Evolutionary conservation across 495 filamentous ascomycete genomes (phyloP).

Genomic region (Astrothelium macrocarpum): DNA sequence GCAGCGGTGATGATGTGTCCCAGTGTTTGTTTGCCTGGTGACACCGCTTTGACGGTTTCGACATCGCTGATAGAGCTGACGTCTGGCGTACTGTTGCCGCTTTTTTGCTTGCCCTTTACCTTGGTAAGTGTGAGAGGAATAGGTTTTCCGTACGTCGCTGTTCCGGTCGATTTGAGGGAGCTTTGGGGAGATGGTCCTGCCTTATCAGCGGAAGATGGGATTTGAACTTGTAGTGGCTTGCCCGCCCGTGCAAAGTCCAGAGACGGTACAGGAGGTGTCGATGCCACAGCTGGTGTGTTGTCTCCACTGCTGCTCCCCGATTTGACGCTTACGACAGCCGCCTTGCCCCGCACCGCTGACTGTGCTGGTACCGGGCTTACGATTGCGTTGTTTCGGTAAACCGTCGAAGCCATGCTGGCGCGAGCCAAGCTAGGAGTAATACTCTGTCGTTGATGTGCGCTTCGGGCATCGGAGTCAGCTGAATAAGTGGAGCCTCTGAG

Average conservation of each 20-base stretch:
- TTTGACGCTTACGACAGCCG: constrained; percentile 83
- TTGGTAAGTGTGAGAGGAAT: constrained; percentile 24
- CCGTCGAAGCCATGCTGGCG: constrained; percentile 80
- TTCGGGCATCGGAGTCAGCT: constrained; percentile 52
- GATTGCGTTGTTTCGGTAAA: constrained; percentile 80
- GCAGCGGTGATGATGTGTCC: constrained; percentile 17
- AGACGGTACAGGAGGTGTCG: constrained; percentile 22
- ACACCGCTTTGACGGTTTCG: constrained; percentile 14
- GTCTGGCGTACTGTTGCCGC: background rate
- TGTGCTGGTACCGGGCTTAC: constrained; percentile 72
- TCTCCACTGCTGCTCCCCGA: constrained; percentile 36
- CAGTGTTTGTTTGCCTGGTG: constrained; percentile 3
- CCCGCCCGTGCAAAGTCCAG: constrained; percentile 19
- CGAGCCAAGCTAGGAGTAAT: constrained; percentile 54
- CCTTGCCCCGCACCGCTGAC: constrained; percentile 73
- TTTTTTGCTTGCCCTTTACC: constrained; percentile 8
- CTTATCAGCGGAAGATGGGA: constrained; percentile 23
- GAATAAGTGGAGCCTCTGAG: constrained; percentile 81
- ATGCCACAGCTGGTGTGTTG: constrained; percentile 12
- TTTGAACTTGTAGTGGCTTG: constrained; percentile 24
- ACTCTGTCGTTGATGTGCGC: constrained; percentile 51
- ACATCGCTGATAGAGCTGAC: background rate
- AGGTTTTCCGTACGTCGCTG: constrained; percentile 25
- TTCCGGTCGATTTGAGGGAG: constrained; percentile 18
- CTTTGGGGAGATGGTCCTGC: constrained; percentile 12